These are phyloP conservation scores for Cenchrus purpureus DNA, from an alignment of 176 grass and related monocot species.

Conservation along the genomic window DNA sequence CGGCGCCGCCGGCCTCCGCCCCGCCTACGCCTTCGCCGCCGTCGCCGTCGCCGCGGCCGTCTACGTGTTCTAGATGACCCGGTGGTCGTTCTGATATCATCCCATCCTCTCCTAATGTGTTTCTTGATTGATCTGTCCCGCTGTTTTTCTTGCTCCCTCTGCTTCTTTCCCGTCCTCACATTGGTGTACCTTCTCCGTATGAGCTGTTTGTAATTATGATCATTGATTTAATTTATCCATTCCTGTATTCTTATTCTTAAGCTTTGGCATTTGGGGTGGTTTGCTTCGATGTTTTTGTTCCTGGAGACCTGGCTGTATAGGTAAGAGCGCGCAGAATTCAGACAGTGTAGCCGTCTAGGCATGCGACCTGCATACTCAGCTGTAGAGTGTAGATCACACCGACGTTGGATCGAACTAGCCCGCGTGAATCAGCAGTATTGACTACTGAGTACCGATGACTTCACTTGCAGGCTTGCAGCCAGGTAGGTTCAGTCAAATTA, in stretches of 20 bases:
- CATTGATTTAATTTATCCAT: slow-evolving; percentile 57
- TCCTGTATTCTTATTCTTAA: background rate
- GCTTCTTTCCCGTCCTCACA: background rate
- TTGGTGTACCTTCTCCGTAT: slow-evolving; percentile 10
- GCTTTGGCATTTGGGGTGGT: too few species aligned
- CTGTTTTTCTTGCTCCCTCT: background rate
- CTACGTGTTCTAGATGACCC: slow-evolving; percentile 49
- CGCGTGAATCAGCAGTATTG: too few species aligned
- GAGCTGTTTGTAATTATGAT: slow-evolving; percentile 56
- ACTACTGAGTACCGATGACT: background rate
- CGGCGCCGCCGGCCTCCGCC: slow-evolving; percentile 48
- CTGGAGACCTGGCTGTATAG: too few species aligned
- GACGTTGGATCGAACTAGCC: too few species aligned
- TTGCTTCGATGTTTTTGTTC: too few species aligned
- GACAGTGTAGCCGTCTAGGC: too few species aligned
- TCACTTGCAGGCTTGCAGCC: background rate
- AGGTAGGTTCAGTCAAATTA: background rate
- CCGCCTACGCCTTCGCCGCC: slow-evolving; percentile 46
- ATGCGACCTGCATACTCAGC: background rate
- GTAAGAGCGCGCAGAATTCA: background rate
- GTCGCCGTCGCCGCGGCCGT: slow-evolving; percentile 42
- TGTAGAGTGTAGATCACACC: background rate
- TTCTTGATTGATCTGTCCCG: slow-evolving; percentile 16
- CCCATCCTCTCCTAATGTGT: background rate
- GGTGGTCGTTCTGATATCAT: background rate